Percentiles rank a stretch among this genome's conserved stretches.
Evolutionary conservation across 2,329 filamentous ascomycete genomes (phyloP).

Genomic region (Colletotrichum incanum): DNA sequence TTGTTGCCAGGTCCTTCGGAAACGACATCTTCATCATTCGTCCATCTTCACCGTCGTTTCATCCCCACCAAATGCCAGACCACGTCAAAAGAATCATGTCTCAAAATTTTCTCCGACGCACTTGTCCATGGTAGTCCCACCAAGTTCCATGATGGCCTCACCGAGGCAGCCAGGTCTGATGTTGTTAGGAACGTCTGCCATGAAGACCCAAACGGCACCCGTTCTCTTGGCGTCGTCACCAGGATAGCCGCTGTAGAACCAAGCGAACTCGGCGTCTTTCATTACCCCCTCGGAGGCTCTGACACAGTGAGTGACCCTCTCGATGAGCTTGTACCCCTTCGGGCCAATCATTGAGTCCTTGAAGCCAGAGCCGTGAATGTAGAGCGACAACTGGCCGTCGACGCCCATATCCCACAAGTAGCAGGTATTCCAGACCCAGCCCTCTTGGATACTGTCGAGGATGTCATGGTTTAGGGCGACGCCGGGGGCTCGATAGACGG

Average conservation of each 20-base stretch:
- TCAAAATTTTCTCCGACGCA: slow-evolving; percentile 1
- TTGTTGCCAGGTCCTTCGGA: background rate
- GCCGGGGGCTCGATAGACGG: slow-evolving; percentile 40
- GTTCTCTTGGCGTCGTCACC: slow-evolving; percentile 1
- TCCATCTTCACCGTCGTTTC: background rate
- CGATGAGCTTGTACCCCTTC: slow-evolving; percentile 17
- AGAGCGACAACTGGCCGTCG: slow-evolving; percentile 10
- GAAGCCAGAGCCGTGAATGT: slow-evolving; percentile 21
- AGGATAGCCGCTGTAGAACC: slow-evolving; percentile 11
- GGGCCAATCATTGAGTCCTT: slow-evolving; percentile 27
- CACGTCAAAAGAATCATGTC: background rate
- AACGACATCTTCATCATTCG: background rate
- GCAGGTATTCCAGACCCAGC: slow-evolving; percentile 43
- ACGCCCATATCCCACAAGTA: slow-evolving; percentile 18
- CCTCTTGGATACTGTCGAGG: slow-evolving; percentile 28
- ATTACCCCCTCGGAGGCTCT: background rate
- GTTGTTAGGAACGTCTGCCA: slow-evolving; percentile 7
- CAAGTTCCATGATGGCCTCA: background rate
- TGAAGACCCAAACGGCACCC: slow-evolving; percentile 16
- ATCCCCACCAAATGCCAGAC: background rate
- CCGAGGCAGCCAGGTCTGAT: slow-evolving; percentile 9
- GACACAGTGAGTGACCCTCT: slow-evolving; percentile 7
- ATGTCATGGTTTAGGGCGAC: slow-evolving; percentile 34
- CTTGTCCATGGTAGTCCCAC: background rate
- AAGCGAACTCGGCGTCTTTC: slow-evolving; percentile 4